Evolutionary conservation across 192 early-diverging fungal genomes (phyloP), one percentile per base, ranked within the genome.

Genomic region (Dimargaris xerosporica): DNA sequence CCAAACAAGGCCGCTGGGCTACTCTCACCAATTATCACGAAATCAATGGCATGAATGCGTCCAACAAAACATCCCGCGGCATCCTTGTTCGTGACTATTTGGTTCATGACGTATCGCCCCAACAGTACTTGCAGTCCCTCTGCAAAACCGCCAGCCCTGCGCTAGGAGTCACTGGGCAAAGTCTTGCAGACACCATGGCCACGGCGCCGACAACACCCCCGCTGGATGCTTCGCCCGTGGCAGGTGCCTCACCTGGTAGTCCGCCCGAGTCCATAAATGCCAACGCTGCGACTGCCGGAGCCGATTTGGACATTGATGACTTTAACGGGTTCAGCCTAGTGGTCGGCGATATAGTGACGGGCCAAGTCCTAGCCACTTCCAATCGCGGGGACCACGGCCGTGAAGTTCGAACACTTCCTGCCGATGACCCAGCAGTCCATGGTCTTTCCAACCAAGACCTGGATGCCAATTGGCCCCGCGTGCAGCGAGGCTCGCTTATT

Each of bases 21-120:
- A 42, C 15, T 15, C 56, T 59, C 31, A 59, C 56, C 56, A 59
- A 59, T 42, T 42, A 19, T 34, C 56, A 59, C 34, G 31, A 28
- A 19, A 29, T 28, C 31, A 34, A 19, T 2, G 21, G 16, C 31
- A 19, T 2, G 3, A 19, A 5, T 2, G 2, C 13, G 56, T 19
- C 56, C 23, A 19, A 16, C 23, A 30, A 19, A 19, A 1, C 17
- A 19, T n/a, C 29, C 31, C 56, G 56, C 16, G 56, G 56, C 23
- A 4, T 59, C 30, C 56, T 59, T 1, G 56, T 59, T 19, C 26
- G 41, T 3, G 56, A 59, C 41, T 59, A 39, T 15, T 34, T 59
- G 56, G 56, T 28, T 9, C 16, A 29, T 16, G 56, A 41, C 31
- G 31, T 19, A 34, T 2, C 16, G 2, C 56, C 56, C 2, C 34